Percentiles rank a stretch among this genome's conserved stretches.
Conservation (phyloP, 352 stramenopile species). For the Pythium pyrilobum region DNA sequence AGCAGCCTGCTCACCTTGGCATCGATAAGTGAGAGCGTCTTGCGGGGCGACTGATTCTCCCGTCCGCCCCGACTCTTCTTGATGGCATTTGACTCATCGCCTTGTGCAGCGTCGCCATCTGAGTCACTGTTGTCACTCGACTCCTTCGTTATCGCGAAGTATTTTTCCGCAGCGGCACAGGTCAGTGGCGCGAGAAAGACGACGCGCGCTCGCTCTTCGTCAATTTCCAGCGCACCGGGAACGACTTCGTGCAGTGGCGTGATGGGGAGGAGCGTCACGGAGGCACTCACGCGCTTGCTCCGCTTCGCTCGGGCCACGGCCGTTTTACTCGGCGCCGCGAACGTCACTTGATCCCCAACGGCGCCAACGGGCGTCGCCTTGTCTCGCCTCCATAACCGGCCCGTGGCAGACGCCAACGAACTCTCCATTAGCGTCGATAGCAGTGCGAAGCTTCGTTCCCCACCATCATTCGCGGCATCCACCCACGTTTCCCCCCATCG, state of each 20-base stretch:
- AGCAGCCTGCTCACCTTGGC: background rate
- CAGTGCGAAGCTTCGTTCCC: no score
- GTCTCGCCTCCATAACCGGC: no score
- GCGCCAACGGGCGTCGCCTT: no score
- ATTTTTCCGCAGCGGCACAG: conserved; percentile 19
- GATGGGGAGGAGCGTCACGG: conserved; percentile 16
- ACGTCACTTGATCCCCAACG: no score
- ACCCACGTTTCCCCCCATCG: no score
- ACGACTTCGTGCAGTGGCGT: conserved; percentile 16
- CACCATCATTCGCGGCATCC: no score
- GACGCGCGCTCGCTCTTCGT: conserved; percentile 9
- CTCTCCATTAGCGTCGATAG: no score
- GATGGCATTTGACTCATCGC: no score
- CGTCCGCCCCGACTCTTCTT: background rate
- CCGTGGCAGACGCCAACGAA: no score
- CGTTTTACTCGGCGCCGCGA: no score
- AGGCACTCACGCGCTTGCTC: background rate
- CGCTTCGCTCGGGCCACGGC: background rate
- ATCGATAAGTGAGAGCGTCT: background rate
- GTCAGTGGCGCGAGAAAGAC: conserved; percentile 23
- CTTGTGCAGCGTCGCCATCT: background rate
- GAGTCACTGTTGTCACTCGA: background rate
- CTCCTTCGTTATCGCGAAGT: conserved; percentile 12
- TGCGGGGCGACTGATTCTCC: background rate
- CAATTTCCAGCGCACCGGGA: conserved; percentile 7